phyloP scores from a whole-genome alignment of 1,284 basidiomycete species.

The Austropuccinia psidii region DNA sequence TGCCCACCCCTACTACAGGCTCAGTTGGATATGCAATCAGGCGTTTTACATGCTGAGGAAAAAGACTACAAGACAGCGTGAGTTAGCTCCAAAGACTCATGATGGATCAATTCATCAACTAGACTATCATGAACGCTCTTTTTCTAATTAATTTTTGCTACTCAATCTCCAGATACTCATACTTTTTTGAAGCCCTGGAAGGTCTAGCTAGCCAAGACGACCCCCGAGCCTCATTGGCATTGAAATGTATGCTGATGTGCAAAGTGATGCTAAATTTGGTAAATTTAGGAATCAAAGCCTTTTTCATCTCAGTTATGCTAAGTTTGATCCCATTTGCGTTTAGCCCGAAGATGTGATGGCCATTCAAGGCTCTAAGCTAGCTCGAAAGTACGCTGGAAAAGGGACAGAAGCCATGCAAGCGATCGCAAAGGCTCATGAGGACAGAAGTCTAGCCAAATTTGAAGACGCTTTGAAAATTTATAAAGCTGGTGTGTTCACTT shows the following conservation, averaged over 20 bases:
- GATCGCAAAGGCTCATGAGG: constrained; percentile 84
- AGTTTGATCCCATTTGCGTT: not conserved
- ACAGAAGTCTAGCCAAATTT: constrained; percentile 79
- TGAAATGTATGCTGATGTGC: constrained; percentile 97
- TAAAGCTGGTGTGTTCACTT: constrained; percentile 58
- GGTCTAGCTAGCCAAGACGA: constrained; percentile 62
- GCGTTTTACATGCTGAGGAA: constrained; percentile 89
- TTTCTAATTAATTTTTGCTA: not conserved
- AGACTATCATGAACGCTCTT: not conserved
- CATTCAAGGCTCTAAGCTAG: constrained; percentile 76
- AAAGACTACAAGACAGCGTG: constrained; percentile 89
- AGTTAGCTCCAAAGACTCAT: constrained; percentile 16
- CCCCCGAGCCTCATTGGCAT: constrained; percentile 62
- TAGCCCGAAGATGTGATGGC: constrained; percentile 87
- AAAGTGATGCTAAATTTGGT: constrained; percentile 96
- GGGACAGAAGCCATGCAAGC: constrained; percentile 94
- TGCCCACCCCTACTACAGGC: constrained; percentile 90
- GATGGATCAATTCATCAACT: not conserved
- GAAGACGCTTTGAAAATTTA: constrained; percentile 80
- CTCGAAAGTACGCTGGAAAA: constrained; percentile 65
- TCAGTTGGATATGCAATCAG: constrained; percentile 81
- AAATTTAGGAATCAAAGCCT: constrained; percentile 45
- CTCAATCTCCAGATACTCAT: constrained; percentile 60
- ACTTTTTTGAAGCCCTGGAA: constrained; percentile 96
- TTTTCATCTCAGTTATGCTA: constrained; percentile 12